Conservation (phyloP, 768 basidiomycete genomes). For the Gloeostereum incarnatum region DNA sequence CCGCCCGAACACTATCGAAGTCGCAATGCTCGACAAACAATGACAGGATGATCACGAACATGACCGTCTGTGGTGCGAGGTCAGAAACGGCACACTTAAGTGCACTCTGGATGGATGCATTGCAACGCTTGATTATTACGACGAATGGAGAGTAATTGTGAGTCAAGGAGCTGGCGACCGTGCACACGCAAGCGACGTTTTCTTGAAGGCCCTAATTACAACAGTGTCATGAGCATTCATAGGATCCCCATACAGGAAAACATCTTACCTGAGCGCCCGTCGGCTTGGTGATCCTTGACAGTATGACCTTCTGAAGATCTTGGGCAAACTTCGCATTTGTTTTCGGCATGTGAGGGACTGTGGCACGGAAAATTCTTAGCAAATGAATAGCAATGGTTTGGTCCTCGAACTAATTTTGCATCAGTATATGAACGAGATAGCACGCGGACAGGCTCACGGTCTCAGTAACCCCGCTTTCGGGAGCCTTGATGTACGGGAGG, state of each 20-base stretch:
- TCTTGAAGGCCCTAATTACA: slow-evolving; percentile 71
- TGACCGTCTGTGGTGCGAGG: too few relatives aligned
- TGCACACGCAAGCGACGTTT: slow-evolving; percentile 86
- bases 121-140: slow-evolving; percentile 78
- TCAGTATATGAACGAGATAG: not conserved
- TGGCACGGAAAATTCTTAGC: slow-evolving; percentile 78
- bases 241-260: not conserved
- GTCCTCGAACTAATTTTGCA: slow-evolving; percentile 43
- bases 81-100: too few relatives aligned
- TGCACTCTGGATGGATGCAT: too few relatives aligned
- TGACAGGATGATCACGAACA: slow-evolving; percentile 79
- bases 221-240: slow-evolving; percentile 2
- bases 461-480: too few relatives aligned
- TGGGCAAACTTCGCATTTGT: slow-evolving; percentile 83
- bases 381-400: slow-evolving; percentile 78
- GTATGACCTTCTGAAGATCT: slow-evolving; percentile 70
- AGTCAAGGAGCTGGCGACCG: slow-evolving; percentile 75
- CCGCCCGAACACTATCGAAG: slow-evolving; percentile 67
- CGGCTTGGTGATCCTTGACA: slow-evolving; percentile 91
- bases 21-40: slow-evolving; percentile 84
- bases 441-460: slow-evolving; percentile 39
- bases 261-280: slow-evolving; percentile 54
- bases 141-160: slow-evolving; percentile 77
- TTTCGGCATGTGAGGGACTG: slow-evolving; percentile 84
- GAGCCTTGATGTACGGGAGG: slow-evolving; percentile 84